These are phyloP conservation scores for Cenchrus fungigraminus DNA, from an alignment of 176 grass and related monocot genomes.

Conservation along the genomic window DNA sequence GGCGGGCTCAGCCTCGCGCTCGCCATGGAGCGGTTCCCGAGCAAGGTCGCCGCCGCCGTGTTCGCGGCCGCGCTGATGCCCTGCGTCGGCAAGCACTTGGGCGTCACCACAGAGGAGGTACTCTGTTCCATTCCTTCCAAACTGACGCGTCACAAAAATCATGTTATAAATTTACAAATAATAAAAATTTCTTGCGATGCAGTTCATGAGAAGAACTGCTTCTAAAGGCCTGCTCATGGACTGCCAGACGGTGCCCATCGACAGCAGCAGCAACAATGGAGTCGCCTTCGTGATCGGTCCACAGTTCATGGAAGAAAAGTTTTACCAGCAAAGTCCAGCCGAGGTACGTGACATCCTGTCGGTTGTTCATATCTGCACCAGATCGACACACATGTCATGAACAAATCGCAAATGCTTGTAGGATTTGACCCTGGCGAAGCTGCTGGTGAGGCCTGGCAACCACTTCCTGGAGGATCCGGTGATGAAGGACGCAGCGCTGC, in stretches of 20 bases:
- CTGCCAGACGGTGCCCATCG: constrained; percentile 32
- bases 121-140: too few species aligned
- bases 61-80: constrained; percentile 54
- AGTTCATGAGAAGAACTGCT: constrained; percentile 49
- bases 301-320: constrained; percentile 39
- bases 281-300: constrained; percentile 27
- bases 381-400: too few species aligned
- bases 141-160: background rate
- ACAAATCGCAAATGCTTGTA: background rate
- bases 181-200: too few species aligned
- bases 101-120: background rate
- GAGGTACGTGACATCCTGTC: background rate
- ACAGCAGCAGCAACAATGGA: background rate
- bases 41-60: constrained; percentile 50
- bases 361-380: too few species aligned
- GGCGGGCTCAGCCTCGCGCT: constrained; percentile 56
- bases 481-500: constrained; percentile 32
- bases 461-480: constrained; percentile 24
- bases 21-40: constrained; percentile 55
- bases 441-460: constrained; percentile 49
- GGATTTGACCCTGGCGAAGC: constrained; percentile 50
- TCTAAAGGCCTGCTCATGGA: constrained; percentile 37
- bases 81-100: constrained; percentile 40
- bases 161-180: too few species aligned
- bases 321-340: constrained; percentile 41